These are phyloP conservation scores for Rehmannia glutinosa DNA, from an alignment of 257 asterid genomes.

Conservation along the genomic window DNA sequence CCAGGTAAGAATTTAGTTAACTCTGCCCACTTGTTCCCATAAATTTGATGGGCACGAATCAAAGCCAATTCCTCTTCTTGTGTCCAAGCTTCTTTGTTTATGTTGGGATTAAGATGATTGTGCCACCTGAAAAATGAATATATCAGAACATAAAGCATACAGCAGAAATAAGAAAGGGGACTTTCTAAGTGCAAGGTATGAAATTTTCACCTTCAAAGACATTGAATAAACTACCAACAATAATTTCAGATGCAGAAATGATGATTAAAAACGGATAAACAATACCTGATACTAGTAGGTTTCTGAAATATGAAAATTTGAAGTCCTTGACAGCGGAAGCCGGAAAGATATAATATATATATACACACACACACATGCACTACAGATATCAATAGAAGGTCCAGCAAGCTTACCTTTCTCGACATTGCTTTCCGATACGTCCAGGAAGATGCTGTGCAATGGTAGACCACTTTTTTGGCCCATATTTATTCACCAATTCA, in stretches of 20 bases:
- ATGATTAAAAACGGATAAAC: not conserved
- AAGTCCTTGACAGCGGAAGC: constrained; percentile 2
- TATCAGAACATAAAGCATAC: not conserved
- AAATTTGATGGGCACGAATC: constrained; percentile 86
- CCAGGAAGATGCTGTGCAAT: constrained; percentile 95
- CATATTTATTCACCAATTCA: constrained; percentile 76
- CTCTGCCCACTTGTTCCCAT: constrained; percentile 99
- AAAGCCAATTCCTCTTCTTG: constrained; percentile 89
- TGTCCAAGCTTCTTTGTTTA: constrained; percentile 97
- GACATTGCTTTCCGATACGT: constrained; percentile 97
- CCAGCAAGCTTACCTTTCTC: constrained; percentile 68
- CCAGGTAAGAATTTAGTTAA: constrained; percentile 93
- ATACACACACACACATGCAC: not conserved
- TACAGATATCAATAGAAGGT: constrained; percentile 7
- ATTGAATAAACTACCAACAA: too few species aligned
- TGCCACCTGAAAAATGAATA: constrained; percentile 75
- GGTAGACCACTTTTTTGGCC: constrained; percentile 98
- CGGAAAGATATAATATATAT: not conserved
- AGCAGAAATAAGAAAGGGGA: not conserved
- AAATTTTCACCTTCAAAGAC: too few species aligned
- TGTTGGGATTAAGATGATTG: constrained; percentile 94
- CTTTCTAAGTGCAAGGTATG: too few species aligned
- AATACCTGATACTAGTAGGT: not conserved
- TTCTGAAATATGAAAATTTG: not conserved
- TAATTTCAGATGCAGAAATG: too few species aligned